Base-by-base conservation (phyloP, 1,284 basidiomycete genomes). In the Melampsora americana region DNA sequence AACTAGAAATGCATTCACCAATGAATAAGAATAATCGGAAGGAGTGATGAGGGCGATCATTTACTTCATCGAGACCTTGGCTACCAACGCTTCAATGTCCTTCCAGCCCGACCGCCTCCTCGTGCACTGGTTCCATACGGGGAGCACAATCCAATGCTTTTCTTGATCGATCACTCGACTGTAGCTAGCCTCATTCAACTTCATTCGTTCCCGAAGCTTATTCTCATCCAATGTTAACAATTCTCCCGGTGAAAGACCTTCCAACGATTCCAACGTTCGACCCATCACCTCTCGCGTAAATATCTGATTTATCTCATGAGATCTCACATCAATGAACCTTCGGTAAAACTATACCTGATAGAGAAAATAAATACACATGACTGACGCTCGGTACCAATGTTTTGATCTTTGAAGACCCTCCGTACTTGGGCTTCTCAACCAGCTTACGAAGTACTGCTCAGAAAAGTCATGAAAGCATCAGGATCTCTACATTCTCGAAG, bases 71-170 rank as follows among this genome's bases (percentile, higher is more conserved):
- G 53, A 56, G 23, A 56, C 23, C 53, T 56, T 56, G 53, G 53
- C 53, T 20, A 56, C 5, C 53, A 56, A 5, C 6, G 53, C 53
- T 28, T 56, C 53, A 16, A 56, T 23, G 23, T 56, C 53, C 53
- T 23, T 56, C 53, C 53, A 56, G 2, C 53, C 53, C 6, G 20
- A 20, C 20, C 28, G 18, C 20, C 6, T 23, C 20, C 53, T n/a
- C 11, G 53, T 56, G 6, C 12, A 11, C 18, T 56, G 23, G 14
- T 56, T 20, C 53, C 53, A 56, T 23, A 56, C 28, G 11, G 53
- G 53, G 28, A 56, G 53, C 53, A 56, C 53, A 56, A 56, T 26
- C 53, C 53, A 56, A n/a, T 56, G 23, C 3, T 56, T 56, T 14
- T 44, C 42, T n/a, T 28, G 23, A 56, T 56, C 18, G 23, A 23